These are phyloP conservation scores for Graphilbum fragrans DNA, from an alignment of 2,329 filamentous ascomycete genomes.

Conservation along the genomic window DNA sequence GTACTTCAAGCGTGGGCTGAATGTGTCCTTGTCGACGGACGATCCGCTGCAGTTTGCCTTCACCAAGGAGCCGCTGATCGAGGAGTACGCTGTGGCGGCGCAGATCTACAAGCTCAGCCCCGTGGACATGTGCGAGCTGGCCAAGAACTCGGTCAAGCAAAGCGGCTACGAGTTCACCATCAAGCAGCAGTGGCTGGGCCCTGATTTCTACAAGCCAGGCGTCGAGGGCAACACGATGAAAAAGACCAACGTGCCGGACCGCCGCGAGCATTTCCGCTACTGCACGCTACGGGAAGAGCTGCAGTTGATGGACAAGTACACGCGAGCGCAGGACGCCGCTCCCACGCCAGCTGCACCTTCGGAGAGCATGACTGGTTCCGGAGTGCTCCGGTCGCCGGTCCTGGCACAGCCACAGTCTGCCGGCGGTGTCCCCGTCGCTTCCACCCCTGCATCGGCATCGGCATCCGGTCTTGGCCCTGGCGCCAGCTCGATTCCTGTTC, in stretches of 20 bases:
- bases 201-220: slow-evolving; percentile 64
- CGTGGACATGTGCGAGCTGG: slow-evolving; percentile 96
- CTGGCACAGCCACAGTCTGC: no score
- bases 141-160: slow-evolving; percentile 90
- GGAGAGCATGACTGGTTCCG: not conserved
- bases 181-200: slow-evolving; percentile 86
- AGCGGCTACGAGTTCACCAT: slow-evolving; percentile 83
- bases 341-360: not conserved
- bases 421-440: no score
- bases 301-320: slow-evolving; percentile 45
- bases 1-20: slow-evolving; percentile 90
- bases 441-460: no score
- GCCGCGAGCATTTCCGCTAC: slow-evolving; percentile 79
- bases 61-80: slow-evolving; percentile 94
- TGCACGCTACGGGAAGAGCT: slow-evolving; percentile 77
- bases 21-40: slow-evolving; percentile 92
- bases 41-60: slow-evolving; percentile 97
- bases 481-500: no score
- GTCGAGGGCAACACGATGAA: slow-evolving; percentile 81
- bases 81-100: slow-evolving; percentile 94
- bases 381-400: no score
- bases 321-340: slow-evolving; percentile 10
- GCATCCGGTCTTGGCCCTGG: no score
- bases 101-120: slow-evolving; percentile 97
- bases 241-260: slow-evolving; percentile 92